A percentile compares a stretch with the other conserved stretches of the same genome.
These are phyloP conservation scores for Acanthamoeba healyi DNA, from an alignment of 208 protist species.

Conservation along the genomic window DNA sequence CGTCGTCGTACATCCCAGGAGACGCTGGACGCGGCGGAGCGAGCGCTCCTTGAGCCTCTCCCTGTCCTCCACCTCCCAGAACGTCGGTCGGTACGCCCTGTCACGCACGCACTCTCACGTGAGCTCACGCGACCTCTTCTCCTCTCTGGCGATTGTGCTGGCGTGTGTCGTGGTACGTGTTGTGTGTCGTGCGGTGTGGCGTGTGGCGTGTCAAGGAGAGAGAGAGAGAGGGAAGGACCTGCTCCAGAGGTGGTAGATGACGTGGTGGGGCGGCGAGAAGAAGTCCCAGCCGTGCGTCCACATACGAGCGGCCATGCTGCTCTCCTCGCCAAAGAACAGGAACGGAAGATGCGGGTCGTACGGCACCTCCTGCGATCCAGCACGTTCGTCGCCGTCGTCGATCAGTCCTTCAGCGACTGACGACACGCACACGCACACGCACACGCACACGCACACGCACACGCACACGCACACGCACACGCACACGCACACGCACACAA, in stretches of 20 bases:
- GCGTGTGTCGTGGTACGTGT: no score
- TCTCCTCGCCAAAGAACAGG: conserved; percentile 96
- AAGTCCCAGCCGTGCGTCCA: conserved; percentile 95
- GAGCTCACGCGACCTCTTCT: no score
- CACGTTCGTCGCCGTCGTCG: no score
- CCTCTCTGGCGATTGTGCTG: no score
- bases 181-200: no score
- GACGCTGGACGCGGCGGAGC: neutral
- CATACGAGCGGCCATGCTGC: conserved; percentile 91
- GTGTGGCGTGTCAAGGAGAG: neutral
- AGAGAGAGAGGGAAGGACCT: neutral
- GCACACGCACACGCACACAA: neutral
- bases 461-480: neutral
- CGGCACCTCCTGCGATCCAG: conserved; percentile 92
- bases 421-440: conserved; percentile 76
- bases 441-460: neutral
- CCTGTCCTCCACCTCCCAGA: conserved; percentile 25
- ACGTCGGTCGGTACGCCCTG: conserved; percentile 4
- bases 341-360: conserved; percentile 95
- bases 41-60: neutral
- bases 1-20: neutral
- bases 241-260: conserved; percentile 91
- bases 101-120: no score
- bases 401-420: no score
- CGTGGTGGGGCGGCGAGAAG: conserved; percentile 89